These are phyloP conservation scores for Yamagishiella unicocca DNA, from an alignment of 139 green algal genomes.

Conservation along the genomic window DNA sequence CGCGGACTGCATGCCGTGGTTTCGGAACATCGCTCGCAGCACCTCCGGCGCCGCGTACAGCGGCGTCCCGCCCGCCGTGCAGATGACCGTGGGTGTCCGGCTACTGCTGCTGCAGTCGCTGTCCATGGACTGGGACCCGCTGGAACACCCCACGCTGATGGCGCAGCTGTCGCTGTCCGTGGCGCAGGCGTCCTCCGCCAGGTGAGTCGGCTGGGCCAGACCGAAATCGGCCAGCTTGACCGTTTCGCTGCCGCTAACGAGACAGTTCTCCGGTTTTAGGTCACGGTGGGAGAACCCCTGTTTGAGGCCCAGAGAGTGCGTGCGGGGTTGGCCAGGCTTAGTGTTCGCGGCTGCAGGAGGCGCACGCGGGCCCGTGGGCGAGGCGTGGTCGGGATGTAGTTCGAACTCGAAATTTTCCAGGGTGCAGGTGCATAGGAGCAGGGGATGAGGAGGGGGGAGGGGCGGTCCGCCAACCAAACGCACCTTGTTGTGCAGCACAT, in stretches of 20 bases:
- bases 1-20: slow-evolving; percentile 38
- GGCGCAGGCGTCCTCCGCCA: slow-evolving; percentile 20
- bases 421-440: no score
- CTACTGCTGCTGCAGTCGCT: slow-evolving; percentile 34
- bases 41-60: slow-evolving; percentile 71
- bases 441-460: no score
- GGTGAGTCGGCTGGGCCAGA: slow-evolving; percentile 43
- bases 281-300: slow-evolving; percentile 56
- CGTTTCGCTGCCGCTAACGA: slow-evolving; percentile 36
- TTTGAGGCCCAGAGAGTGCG: no score
- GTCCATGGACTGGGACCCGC: neutral
- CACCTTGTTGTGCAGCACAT: slow-evolving; percentile 39
- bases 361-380: no score
- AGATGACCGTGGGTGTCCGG: neutral
- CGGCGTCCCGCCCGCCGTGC: slow-evolving; percentile 60
- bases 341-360: no score
- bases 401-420: no score
- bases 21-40: slow-evolving; percentile 59
- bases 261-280: slow-evolving; percentile 68
- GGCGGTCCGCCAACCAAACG: no score
- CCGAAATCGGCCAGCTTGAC: slow-evolving; percentile 67
- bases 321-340: no score
- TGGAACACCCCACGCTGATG: neutral
- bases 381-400: no score
- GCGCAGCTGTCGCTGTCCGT: slow-evolving; percentile 28